Percentiles rank a stretch among this genome's conserved stretches.
These are phyloP conservation scores for Coprinopsis strossmayeri DNA, from an alignment of 768 basidiomycete genomes.

Conservation along the genomic window DNA sequence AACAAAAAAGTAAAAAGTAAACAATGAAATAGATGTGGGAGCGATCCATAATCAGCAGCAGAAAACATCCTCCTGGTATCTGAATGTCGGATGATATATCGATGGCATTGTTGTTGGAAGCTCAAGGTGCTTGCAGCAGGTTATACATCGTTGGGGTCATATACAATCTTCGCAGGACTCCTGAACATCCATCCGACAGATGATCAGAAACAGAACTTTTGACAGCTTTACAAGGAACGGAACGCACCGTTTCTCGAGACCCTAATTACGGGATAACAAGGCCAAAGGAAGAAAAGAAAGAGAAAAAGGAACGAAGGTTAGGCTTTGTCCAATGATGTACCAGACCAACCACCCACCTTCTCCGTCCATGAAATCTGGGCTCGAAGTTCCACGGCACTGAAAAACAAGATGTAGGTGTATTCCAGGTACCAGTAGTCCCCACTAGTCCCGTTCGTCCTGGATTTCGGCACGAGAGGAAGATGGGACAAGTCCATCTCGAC, in stretches of 20 bases:
- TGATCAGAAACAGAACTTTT: background rate
- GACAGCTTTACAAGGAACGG: background rate
- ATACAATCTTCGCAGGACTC: constrained; percentile 10
- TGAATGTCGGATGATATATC: too few species aligned
- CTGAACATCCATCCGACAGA: background rate
- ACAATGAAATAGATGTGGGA: too few species aligned
- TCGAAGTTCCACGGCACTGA: constrained; percentile 16
- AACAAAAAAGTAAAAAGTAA: too few species aligned
- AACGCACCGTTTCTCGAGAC: constrained; percentile 12
- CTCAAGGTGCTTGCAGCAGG: too few species aligned
- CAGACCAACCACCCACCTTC: constrained; percentile 10
- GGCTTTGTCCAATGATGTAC: too few species aligned
- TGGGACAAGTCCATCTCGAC: constrained; percentile 17
- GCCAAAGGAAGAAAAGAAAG: too few species aligned
- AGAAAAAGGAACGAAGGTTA: too few species aligned
- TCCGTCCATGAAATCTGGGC: constrained; percentile 16
- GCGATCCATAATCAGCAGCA: too few species aligned
- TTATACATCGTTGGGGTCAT: constrained; percentile 10
- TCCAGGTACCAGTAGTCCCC: constrained; percentile 13
- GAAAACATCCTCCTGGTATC: too few species aligned
- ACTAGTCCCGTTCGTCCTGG: background rate
- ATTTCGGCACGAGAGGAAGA: constrained; percentile 6
- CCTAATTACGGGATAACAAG: too few species aligned
- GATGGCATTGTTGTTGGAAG: too few species aligned
- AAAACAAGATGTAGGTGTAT: constrained; percentile 15